Base-by-base conservation (phyloP, 139 green algal genomes). In the Ettlia oleoabundans region DNA sequence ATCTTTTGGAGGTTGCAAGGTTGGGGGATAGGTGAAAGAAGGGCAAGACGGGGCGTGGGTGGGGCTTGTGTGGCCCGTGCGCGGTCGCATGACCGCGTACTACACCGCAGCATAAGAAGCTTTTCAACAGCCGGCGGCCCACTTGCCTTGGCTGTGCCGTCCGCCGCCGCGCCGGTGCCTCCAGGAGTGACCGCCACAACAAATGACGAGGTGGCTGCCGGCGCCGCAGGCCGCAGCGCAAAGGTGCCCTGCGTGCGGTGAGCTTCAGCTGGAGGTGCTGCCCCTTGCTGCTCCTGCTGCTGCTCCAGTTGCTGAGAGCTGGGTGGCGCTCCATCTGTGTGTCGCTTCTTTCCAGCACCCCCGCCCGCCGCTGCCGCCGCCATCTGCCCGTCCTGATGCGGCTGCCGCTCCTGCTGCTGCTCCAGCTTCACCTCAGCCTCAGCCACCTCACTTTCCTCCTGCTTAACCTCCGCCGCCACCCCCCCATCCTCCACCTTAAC, bases 241-340 rank as follows among this genome's bases (percentile, higher is more conserved):
- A 80, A 80, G 5, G 53, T 80, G 37, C 73, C 73, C 26, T 80
- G 73, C 0, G 73, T 80, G 33, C 3, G 22, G 13, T 80, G 73
- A 52, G 4, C 66, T 52, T 15, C 66, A 58, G 10, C 47, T 58
- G 47, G 47, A 10, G 47, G 47, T 15, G 47, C 47, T 15, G 66
- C 37, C 35, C 37, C 3, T 22, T 26, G 53, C 73, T 37, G 73
- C 52, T 30, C 52, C 37, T n/a, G n/a, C n/a, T n/a, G n/a, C n/a
- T n/a, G n/a, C n/a, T n/a, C n/a, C n/a, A n/a, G n/a, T n/a, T n/a
- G n/a, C n/a, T n/a, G n/a, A n/a, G n/a, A n/a, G n/a, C n/a, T n/a
- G n/a, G n/a, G n/a, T 55, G 26, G 7, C 21, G n/a, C 47, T 37
- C 32, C 41, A 7, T 28, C 40, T 15, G 67, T 61, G 51, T 61